A percentile compares a stretch with the other conserved stretches of the same genome.
Conservation (phyloP, 1,139 yeast species). For the Suhomyces choctaworum region DNA sequence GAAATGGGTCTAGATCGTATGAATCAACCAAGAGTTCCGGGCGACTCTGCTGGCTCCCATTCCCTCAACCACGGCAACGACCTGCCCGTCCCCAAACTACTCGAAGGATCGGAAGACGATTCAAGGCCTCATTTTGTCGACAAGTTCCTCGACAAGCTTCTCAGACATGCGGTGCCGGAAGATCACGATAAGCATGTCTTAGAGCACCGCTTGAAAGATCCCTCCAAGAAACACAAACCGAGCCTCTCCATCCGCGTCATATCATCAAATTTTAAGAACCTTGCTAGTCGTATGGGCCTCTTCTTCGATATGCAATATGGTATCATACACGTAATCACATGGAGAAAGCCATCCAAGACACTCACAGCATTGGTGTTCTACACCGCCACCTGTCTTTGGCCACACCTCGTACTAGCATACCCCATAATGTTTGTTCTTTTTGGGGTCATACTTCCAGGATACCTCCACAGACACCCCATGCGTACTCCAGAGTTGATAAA, state of each 20-base stretch:
- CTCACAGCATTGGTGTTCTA: constrained; percentile 51
- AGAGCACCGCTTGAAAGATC: constrained; percentile 45
- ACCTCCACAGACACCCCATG: constrained; percentile 68
- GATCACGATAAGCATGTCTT: constrained; percentile 50
- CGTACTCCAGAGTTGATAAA: constrained; percentile 43
- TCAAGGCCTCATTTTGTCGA: constrained; percentile 54
- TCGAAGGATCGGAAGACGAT: constrained; percentile 3
- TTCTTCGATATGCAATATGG: constrained; percentile 59
- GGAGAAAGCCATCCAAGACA: constrained; percentile 65
- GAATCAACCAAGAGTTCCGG: constrained; percentile 11
- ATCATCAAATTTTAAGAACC: constrained; percentile 49
- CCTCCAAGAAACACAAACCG: constrained; percentile 45
- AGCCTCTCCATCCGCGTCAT: constrained; percentile 52
- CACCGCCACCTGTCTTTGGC: constrained; percentile 65
- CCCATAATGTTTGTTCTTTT: constrained; percentile 61
- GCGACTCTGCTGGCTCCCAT: not conserved
- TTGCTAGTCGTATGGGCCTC: constrained; percentile 54
- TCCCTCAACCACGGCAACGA: not conserved
- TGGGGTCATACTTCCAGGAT: constrained; percentile 71
- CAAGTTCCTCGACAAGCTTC: constrained; percentile 52
- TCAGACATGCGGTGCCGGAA: constrained; percentile 49
- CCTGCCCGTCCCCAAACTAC: constrained; percentile 2
- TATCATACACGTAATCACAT: constrained; percentile 53
- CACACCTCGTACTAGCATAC: constrained; percentile 62
- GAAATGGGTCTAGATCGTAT: constrained; percentile 52